A percentile compares a stretch with the other conserved stretches of the same genome.
These are phyloP conservation scores for Cyamopsis tetragonoloba DNA, from an alignment of 306 rosid species.

Conservation along the genomic window DNA sequence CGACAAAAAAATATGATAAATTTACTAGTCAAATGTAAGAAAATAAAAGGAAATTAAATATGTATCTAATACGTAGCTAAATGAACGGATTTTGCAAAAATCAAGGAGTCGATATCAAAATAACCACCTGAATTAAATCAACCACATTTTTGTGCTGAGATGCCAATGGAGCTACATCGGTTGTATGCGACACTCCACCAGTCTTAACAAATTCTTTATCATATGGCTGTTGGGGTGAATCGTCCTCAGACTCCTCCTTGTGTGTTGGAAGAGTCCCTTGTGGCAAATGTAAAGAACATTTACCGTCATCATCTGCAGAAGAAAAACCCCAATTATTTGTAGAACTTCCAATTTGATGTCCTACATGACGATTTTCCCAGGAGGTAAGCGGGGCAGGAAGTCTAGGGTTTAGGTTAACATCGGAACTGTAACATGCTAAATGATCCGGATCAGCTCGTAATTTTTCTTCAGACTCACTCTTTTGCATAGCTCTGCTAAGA, in stretches of 20 bases:
- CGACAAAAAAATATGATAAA: slow-evolving; percentile 10
- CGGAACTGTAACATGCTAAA: slow-evolving; percentile 47
- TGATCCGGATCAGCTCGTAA: slow-evolving; percentile 53
- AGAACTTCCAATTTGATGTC: slow-evolving; percentile 46
- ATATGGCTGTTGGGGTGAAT: slow-evolving; percentile 46
- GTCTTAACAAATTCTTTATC: slow-evolving; percentile 39
- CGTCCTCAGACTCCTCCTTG: slow-evolving; percentile 69
- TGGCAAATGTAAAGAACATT: slow-evolving; percentile 41
- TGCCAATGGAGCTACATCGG: slow-evolving; percentile 31
- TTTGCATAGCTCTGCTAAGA: slow-evolving; percentile 38
- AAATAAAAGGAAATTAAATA: neutral
- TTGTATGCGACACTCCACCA: slow-evolving; percentile 31
- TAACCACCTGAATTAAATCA: slow-evolving; percentile 56
- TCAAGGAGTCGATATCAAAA: slow-evolving; percentile 15
- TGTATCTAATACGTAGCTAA: neutral
- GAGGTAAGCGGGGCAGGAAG: slow-evolving; percentile 63
- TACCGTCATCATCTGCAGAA: slow-evolving; percentile 51
- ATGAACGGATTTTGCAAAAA: neutral
- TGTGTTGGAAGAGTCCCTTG: slow-evolving; percentile 57
- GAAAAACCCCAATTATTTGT: slow-evolving; percentile 40
- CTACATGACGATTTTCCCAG: slow-evolving; percentile 51
- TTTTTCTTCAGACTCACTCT: slow-evolving; percentile 46
- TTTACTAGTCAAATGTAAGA: neutral
- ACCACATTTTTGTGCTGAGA: slow-evolving; percentile 41
- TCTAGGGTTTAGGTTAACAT: slow-evolving; percentile 67